Base-by-base conservation (phyloP, 2,329 filamentous ascomycete genomes). In the Cercospora citrullina region DNA sequence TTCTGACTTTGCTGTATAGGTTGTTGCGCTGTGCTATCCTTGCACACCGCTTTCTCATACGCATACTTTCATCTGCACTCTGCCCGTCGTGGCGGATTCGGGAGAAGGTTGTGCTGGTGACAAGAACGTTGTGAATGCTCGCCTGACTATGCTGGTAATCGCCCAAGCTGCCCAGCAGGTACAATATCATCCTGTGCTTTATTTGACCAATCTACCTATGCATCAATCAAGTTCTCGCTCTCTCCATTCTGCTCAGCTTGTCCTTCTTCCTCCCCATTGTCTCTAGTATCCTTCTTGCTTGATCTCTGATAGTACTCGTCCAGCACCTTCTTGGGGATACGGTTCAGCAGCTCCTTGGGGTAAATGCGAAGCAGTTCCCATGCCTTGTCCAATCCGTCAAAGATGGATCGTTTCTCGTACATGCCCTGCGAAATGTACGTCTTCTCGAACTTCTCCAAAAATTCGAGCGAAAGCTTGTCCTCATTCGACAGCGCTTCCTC, bases 361-460 rank as follows among this genome's bases (percentile, higher is more conserved):
- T 94, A 99, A 81, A 99, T 97, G 73, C 95, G 90, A 74, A 99
- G 89, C 80, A 99, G 83, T 78, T 93, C 94, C 95, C 95, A 99
- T 51, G 95, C 96, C 75, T 96, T 88, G 76, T 99, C 96, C 70
- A 99, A 87, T 57, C 93, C 96, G 81, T 99, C 95, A 81, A 88
- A 94, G 78, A 99, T 97, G 71, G 86, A 90, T 76, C 95, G 91
- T 72, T 91, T 90, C 83, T 99, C 95, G 83, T 99, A 99, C 18
- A 93, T 85, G 64, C 92, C 92, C 82, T 99, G 95, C 71, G 87
- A 86, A 80, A 99, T 96, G 82, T 98, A 99, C 67, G 91, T 92
- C 72, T 91, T 90, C 84, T 99, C 95, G 79, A 99, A 99, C 84
- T 98, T 98, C 79, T 98, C 94, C 75, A 99, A 84, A 86, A 99